phyloP scores from a whole-genome alignment of 371 early-diverging fungal genomes.

The Actinomucor elegans region DNA sequence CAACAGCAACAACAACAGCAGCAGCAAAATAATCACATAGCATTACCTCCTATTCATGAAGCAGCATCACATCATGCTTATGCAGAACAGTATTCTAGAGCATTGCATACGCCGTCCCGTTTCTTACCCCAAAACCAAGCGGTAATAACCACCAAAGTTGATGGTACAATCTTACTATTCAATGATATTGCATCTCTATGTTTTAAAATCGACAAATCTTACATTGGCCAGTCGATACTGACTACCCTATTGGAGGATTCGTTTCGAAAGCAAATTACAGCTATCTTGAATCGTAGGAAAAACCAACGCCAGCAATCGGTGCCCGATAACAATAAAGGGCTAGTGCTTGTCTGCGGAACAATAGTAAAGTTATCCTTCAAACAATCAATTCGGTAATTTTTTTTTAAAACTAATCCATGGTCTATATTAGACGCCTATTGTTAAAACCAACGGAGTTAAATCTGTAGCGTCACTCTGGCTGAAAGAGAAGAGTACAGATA shows the following conservation, averaged over 20 bases:
- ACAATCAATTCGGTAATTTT: slow-evolving; percentile 24
- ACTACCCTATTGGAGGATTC: slow-evolving; percentile 15
- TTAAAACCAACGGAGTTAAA: neutral
- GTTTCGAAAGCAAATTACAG: slow-evolving; percentile 11
- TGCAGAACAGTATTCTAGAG: slow-evolving; percentile 30
- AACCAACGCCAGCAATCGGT: slow-evolving; percentile 2
- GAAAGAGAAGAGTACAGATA: slow-evolving; percentile 53
- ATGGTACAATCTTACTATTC: slow-evolving; percentile 49
- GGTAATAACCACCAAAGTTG: slow-evolving; percentile 58
- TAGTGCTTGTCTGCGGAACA: slow-evolving; percentile 53
- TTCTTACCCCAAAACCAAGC: slow-evolving; percentile 66
- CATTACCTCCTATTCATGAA: slow-evolving; percentile 25
- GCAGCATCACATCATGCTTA: neutral
- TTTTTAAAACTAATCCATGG: slow-evolving; percentile 11
- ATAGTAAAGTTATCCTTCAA: slow-evolving; percentile 33
- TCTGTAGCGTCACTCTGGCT: slow-evolving; percentile 71
- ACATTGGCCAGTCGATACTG: slow-evolving; percentile 29
- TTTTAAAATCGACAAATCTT: slow-evolving; percentile 22
- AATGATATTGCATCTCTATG: slow-evolving; percentile 54
- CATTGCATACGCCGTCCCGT: slow-evolving; percentile 63
- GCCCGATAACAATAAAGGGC: slow-evolving; percentile 15
- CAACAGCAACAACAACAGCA: no score
- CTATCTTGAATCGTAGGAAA: slow-evolving; percentile 5
- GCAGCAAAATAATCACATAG: no score
- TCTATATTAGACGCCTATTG: slow-evolving; percentile 4